phyloP scores from a whole-genome alignment of 139 green algal species.

The Axilococcus clingmanii region DNA sequence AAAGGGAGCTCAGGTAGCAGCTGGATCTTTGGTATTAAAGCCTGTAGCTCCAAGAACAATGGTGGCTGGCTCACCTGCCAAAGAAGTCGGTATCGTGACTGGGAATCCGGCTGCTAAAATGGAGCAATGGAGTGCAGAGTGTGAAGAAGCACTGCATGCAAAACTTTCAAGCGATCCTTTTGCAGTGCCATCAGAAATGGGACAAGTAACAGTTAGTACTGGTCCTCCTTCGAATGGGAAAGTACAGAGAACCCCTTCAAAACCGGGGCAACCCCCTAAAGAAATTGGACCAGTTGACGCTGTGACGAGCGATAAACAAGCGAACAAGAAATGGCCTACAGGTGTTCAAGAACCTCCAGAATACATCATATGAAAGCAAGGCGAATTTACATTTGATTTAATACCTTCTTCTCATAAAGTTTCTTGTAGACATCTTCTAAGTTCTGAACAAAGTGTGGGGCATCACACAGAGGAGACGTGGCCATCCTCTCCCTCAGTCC shows the following conservation, averaged over 20 bases:
- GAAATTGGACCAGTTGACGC: not conserved
- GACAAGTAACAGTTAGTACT: not conserved
- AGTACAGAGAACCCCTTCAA: not conserved
- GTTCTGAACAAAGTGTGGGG: slow-evolving; percentile 44
- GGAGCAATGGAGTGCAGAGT: slow-evolving; percentile 19
- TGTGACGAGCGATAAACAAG: not conserved
- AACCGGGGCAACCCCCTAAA: not conserved
- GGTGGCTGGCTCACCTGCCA: slow-evolving; percentile 81
- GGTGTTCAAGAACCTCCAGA: not conserved
- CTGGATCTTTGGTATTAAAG: slow-evolving; percentile 83
- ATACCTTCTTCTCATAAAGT: no score
- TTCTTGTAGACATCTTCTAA: slow-evolving; percentile 79
- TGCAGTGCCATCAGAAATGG: not conserved
- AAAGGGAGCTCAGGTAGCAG: slow-evolving; percentile 73
- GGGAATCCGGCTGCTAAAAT: slow-evolving; percentile 30
- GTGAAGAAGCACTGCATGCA: not conserved
- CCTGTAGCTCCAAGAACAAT: slow-evolving; percentile 64
- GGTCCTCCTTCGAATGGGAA: not conserved
- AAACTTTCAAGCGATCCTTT: not conserved
- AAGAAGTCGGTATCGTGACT: slow-evolving; percentile 60
- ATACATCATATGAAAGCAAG: not conserved
- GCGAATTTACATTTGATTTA: not conserved
- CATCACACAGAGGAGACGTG: slow-evolving; percentile 69
- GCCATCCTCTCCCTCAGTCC: slow-evolving; percentile 70
- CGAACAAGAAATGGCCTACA: slow-evolving; percentile 4